Evolutionary conservation across 1,284 basidiomycete species (phyloP).

Genomic region (Melanopsichium pennsylvanicum): DNA sequence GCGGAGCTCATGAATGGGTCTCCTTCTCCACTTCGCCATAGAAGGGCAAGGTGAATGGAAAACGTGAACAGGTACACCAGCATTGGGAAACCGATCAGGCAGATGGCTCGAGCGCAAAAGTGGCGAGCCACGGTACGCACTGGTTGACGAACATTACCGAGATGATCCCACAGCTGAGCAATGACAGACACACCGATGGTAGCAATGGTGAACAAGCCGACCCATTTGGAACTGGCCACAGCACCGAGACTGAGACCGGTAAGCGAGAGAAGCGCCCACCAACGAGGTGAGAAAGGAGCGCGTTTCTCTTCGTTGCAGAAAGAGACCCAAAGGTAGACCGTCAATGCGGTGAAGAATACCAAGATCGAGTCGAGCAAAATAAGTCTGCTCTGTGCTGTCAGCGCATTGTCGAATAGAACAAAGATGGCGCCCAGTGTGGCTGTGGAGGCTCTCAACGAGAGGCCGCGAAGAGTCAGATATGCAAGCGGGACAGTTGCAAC

Average conservation of each 20-base stretch:
- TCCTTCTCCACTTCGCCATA: constrained; percentile 89
- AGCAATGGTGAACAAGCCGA: constrained; percentile 97
- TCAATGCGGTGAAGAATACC: constrained; percentile 94
- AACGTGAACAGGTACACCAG: constrained; percentile 96
- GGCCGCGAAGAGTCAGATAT: constrained; percentile 90
- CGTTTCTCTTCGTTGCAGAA: constrained; percentile 88
- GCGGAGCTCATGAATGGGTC: constrained; percentile 99
- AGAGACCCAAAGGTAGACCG: constrained; percentile 83
- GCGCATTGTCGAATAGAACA: constrained; percentile 94
- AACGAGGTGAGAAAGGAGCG: constrained; percentile 77
- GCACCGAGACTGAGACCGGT: constrained; percentile 89
- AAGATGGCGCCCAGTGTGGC: constrained; percentile 88
- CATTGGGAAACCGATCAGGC: constrained; percentile 83
- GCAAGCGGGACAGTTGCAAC: constrained; percentile 86
- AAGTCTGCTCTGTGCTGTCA: constrained; percentile 92
- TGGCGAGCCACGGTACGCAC: constrained; percentile 80
- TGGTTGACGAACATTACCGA: constrained; percentile 85
- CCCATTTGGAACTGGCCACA: constrained; percentile 95
- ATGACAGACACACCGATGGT: constrained; percentile 87
- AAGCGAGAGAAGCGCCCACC: constrained; percentile 93
- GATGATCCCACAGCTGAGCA: constrained; percentile 85
- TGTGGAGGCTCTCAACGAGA: constrained; percentile 83
- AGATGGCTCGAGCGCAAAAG: constrained; percentile 85
- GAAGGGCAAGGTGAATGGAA: constrained; percentile 87
- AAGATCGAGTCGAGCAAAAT: constrained; percentile 97